Evolutionary conservation across 176 grass and related monocot species (phyloP).

Genomic region (Rhipidocladum racemiflorum): DNA sequence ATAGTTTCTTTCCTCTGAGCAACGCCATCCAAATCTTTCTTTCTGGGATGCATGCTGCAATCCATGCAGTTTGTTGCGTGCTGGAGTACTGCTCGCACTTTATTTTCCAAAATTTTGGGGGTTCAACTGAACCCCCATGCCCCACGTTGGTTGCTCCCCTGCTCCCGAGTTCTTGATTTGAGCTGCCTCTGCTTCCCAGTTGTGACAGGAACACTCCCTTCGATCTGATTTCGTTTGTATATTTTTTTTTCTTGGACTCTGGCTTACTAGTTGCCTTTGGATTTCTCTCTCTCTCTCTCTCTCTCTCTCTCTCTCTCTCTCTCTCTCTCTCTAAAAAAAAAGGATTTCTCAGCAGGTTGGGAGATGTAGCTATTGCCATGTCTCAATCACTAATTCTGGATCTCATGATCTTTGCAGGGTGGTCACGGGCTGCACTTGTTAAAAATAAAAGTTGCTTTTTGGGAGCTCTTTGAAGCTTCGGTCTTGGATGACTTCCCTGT

Average conservation of each 20-base stretch:
- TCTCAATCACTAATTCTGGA: constrained; percentile 46
- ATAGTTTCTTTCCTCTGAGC: too few species aligned
- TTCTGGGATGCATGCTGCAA: too few species aligned
- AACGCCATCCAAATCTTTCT: too few species aligned
- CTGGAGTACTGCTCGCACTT: too few species aligned
- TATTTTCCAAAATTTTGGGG: too few species aligned
- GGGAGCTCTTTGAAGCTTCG: not conserved
- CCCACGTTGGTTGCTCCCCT: too few species aligned
- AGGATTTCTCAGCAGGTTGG: not conserved
- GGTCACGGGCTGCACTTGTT: not conserved
- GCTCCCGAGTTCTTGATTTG: constrained; percentile 6
- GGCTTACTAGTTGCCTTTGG: not conserved
- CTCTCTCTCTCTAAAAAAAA: constrained; percentile 5
- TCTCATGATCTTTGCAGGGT: constrained; percentile 53
- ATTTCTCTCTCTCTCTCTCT: constrained; percentile 25
- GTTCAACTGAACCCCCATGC: too few species aligned
- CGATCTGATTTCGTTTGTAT: constrained; percentile 6
- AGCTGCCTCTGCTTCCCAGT: not conserved
- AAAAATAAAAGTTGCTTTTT: constrained; percentile 29
- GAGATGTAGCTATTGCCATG: constrained; percentile 31
- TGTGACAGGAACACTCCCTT: not conserved
- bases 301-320: constrained; percentile 20
- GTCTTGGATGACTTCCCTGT: constrained; percentile 25
- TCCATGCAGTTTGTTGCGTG: too few species aligned
- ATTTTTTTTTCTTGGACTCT: constrained; percentile 22